phyloP scores from a whole-genome alignment of 129 eudicot genomes.

The Oenanthe sinensis region DNA sequence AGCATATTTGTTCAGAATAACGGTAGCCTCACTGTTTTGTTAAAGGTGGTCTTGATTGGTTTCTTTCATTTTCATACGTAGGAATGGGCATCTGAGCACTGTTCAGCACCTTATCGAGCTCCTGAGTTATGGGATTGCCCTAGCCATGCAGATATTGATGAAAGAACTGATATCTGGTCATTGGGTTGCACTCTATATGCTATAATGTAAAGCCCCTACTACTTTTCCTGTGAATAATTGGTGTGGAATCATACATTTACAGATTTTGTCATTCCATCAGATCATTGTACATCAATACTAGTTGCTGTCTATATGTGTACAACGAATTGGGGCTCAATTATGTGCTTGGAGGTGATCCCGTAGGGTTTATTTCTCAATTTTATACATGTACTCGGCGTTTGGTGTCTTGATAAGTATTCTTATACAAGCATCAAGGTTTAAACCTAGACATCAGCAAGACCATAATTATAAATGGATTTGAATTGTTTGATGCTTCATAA shows the following conservation, averaged over 20 bases:
- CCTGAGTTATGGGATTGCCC: slow-evolving; percentile 99
- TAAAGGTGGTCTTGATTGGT: slow-evolving; percentile 9
- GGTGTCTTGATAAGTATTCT: too few relatives aligned
- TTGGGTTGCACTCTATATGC: slow-evolving; percentile 83
- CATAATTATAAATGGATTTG: background rate
- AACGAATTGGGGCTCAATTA: background rate
- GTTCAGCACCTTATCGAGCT: slow-evolving; percentile 91
- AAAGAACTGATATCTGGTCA: slow-evolving; percentile 92
- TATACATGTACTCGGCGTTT: background rate
- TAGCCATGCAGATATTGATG: slow-evolving; percentile 84
- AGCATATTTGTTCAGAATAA: background rate
- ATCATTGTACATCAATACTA: background rate
- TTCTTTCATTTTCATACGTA: slow-evolving; percentile 23
- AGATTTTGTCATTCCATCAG: background rate
- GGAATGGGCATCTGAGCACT: slow-evolving; percentile 97
- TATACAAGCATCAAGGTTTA: too few relatives aligned
- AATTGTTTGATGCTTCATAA: background rate
- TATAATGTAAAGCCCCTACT: slow-evolving; percentile 55
- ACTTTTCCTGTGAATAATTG: background rate
- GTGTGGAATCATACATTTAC: background rate
- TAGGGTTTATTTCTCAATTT: background rate
- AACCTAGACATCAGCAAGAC: too few relatives aligned
- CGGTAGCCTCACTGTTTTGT: background rate
- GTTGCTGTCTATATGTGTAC: background rate
- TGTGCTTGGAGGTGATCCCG: background rate